phyloP scores from a whole-genome alignment of 306 rosid species.

The Sicyos baderoa region DNA sequence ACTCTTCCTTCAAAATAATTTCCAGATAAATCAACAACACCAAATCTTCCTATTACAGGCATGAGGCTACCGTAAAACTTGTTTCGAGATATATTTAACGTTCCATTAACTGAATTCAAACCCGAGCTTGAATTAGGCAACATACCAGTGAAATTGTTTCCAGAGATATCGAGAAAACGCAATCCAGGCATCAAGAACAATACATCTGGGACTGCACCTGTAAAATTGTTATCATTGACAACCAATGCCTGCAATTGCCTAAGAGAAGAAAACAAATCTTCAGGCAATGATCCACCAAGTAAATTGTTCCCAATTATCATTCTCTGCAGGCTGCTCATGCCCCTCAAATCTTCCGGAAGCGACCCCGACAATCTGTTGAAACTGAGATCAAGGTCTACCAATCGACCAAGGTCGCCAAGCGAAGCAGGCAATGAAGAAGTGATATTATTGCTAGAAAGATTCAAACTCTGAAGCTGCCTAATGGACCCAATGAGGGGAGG shows the following conservation, averaged over 20 bases:
- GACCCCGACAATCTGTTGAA: slow-evolving; percentile 45
- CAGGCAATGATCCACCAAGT: slow-evolving; percentile 47
- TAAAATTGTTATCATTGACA: slow-evolving; percentile 51
- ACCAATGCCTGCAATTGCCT: slow-evolving; percentile 42
- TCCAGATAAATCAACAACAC: slow-evolving; percentile 46
- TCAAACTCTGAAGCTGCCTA: slow-evolving; percentile 49
- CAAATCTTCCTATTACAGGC: slow-evolving; percentile 40
- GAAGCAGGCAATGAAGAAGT: slow-evolving; percentile 51
- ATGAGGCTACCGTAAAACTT: slow-evolving; percentile 55
- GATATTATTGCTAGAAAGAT: slow-evolving; percentile 56
- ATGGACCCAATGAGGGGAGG: slow-evolving; percentile 51
- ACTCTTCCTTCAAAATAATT: slow-evolving; percentile 67
- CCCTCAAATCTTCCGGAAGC: slow-evolving; percentile 42
- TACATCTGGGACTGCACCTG: slow-evolving; percentile 47
- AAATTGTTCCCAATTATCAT: slow-evolving; percentile 48
- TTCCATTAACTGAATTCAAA: slow-evolving; percentile 27
- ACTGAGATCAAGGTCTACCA: slow-evolving; percentile 85
- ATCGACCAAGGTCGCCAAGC: slow-evolving; percentile 48
- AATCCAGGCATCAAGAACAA: slow-evolving; percentile 47
- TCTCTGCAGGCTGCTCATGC: slow-evolving; percentile 47
- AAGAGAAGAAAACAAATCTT: slow-evolving; percentile 31
- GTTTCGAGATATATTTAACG: slow-evolving; percentile 53
- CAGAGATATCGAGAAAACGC: slow-evolving; percentile 56
- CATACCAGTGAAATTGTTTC: slow-evolving; percentile 55
- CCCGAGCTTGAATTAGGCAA: slow-evolving; percentile 48